Evolutionary conservation across 2,329 filamentous ascomycete species (phyloP), one percentile per base, ranked within the genome.

Genomic region (Claviceps maximensis): DNA sequence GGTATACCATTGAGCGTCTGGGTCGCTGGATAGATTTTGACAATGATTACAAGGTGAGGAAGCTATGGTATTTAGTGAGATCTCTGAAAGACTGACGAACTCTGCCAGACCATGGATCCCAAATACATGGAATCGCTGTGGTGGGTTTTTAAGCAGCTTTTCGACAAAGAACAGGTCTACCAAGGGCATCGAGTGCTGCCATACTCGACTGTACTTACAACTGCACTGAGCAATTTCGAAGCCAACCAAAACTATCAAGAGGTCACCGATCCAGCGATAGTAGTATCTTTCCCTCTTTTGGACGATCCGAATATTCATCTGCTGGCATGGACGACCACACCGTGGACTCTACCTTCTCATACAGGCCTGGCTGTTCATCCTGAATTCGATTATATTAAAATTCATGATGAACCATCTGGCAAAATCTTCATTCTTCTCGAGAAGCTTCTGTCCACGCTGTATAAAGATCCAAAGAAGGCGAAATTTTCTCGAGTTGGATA

Each of bases 21-120:
- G 91, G 91, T 53, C 84, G 91, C 54, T 97, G 91, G 91, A 93
- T 96, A 62, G 91, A 96, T 70, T 96, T 97, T 61, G 91, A 97
- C 69, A 93, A 95, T 62, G 89, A 96, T 67, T 96, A 95, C 75
- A 95, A 95, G 81, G 83, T 83, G 63, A 58, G 65, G 4, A 51
- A 25, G 36, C 38, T 9, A 57, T 13, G 40, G 17, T 17, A 15
- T 10, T 19, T 8, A 19, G 31, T 13, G 21, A 10, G 23, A 21
- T 38, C 2, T n/a, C 7, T 27, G 19, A 13, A 27, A 25, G 29
- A 47, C 49, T 52, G 17, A 23, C 29, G 4, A 13, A 47, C 21
- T 29, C 21, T 17, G 12, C 29, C 55, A 86, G 84, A 95, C 89
- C 38, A 95, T 96, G 89, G 86, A 97, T 67, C 78, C 84, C n/a